These are phyloP conservation scores for Pichia cephalocereana DNA, from an alignment of 805 yeast genomes.

Conservation along the genomic window DNA sequence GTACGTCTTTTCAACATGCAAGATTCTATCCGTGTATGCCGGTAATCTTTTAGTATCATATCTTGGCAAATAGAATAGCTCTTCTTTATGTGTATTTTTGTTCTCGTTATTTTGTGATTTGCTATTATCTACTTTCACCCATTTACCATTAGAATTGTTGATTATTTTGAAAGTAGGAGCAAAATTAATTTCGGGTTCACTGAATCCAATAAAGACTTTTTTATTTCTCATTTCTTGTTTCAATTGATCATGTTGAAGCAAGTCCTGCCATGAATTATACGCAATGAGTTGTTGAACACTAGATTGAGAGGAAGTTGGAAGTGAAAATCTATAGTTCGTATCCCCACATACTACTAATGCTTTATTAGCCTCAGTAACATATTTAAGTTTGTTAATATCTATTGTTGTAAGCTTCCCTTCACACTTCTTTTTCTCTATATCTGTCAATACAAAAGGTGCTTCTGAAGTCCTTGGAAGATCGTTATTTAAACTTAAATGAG, in stretches of 20 bases:
- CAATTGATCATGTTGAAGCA: constrained; percentile 38
- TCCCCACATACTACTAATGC: constrained; percentile 42
- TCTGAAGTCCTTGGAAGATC: neutral
- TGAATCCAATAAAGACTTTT: constrained; percentile 33
- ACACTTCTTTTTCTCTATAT: constrained; percentile 11
- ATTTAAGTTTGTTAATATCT: neutral
- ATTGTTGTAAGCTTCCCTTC: neutral
- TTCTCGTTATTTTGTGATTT: neutral
- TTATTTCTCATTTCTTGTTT: constrained; percentile 25
- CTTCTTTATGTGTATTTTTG: neutral
- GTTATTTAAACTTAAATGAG: neutral
- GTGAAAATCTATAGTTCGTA: constrained; percentile 38
- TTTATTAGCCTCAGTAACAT: constrained; percentile 9
- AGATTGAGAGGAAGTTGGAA: constrained; percentile 10
- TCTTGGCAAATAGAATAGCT: constrained; percentile 7
- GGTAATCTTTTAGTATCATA: constrained; percentile 35
- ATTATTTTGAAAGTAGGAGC: constrained; percentile 46
- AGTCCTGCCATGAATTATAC: constrained; percentile 22
- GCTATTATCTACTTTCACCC: neutral
- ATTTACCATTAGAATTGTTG: constrained; percentile 5
- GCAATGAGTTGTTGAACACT: constrained; percentile 4
- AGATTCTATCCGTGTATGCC: constrained; percentile 51
- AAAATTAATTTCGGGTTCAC: constrained; percentile 39
- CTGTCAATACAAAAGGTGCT: constrained; percentile 9
- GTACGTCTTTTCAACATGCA: constrained; percentile 26